Evolutionary conservation across 176 grass and related monocot species (phyloP), one percentile per base, ranked within the genome.

Genomic region (bread wheat (Triticum aestivum)): DNA sequence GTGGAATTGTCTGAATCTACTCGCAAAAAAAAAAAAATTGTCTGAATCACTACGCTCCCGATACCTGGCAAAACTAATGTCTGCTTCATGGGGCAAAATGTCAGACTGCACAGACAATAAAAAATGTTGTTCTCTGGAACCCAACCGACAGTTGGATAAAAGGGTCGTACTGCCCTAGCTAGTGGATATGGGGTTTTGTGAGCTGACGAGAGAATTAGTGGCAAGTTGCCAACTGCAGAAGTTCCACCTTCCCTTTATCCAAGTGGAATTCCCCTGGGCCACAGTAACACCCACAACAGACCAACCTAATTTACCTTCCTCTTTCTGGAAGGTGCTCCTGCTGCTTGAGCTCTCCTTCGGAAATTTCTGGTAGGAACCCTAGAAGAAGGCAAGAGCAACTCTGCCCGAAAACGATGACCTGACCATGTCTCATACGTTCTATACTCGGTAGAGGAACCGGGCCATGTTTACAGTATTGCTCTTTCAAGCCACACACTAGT

Each of bases 211-310:
- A 85, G 71, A 81, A 42, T 84, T 27, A 76, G 75, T 91, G 61
- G 39, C 89, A 65, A 69, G 10, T 71, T 81, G 82, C 77, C 89
- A 71, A 77, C 30, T 88, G 73, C 77, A 82, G 39, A 91, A 65
- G 86, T 78, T 88, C 52, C 86, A 78, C 9, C 24, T 65, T 52
- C 82, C 65, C 66, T 87, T 84, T 85, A 91, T 88, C 85, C 81
- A 88, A 70, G 41, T 42, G 65, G 84, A 87, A 20, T 73, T 66
- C 65, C 74, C 65, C 12, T 54, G 30, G 74, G 24, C 33, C 79
- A 90, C 73, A 54, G 9, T 41, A 73, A 23, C 58, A 80, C 80
- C 58, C 51, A 87, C 42, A 81, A 81, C 35, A 67, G 38, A 84
- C 74, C 33, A 59, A 68, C 75, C 75, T 68, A 41, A 15, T 49